Base-by-base conservation (phyloP, 2,329 filamentous ascomycete genomes). In the Talaromyces sp. region DNA sequence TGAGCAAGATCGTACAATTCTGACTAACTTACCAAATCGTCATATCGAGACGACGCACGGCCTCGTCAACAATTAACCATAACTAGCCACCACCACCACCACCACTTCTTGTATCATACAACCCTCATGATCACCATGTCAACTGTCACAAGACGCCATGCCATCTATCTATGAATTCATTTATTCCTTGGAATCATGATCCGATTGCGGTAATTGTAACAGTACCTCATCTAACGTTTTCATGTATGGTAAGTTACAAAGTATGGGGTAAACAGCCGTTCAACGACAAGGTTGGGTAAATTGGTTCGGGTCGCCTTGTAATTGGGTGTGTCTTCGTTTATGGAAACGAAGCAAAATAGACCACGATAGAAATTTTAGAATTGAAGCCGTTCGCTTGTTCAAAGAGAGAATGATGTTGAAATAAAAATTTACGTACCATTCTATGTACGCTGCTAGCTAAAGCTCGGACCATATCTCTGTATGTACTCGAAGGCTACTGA, bases 241-340 rank as follows among this genome's bases (percentile, higher is more conserved):
- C 10, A 19, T 13, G 28, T 48, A 33, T 21, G 22, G 17, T 41
- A 53, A 53, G 13, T 41, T 43, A 41, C 51, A 33, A 31, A 53
- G 17, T 35, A 53, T 43, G 51, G 51, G 37, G 51, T 53, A 53
- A 19, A 43, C 6, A n/a, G n/a, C 40, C 41, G 41, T 46, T 31
- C 22, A 22, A 31, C 5, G 1, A 11, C 13, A 28, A 22, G 31
- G 22, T 28, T n/a, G n/a, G 22, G 13, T 46, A 28, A 8, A 22
- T 7, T 41, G 11, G 21, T n/a, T 43, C n/a, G n/a, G 5, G 28
- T 31, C 9, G 41, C 17, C 15, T 11, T 17, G 43, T 31, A 11
- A 48, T 48, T 48, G 43, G 43, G 17, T 22, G 4, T 22, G 10
- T 41, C 25, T 28, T 28, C 25, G 25, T 28, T 28, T 28, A 28